Conservation (phyloP, 2,329 filamentous ascomycete genomes). For the Neopestalotiopsis sp. region DNA sequence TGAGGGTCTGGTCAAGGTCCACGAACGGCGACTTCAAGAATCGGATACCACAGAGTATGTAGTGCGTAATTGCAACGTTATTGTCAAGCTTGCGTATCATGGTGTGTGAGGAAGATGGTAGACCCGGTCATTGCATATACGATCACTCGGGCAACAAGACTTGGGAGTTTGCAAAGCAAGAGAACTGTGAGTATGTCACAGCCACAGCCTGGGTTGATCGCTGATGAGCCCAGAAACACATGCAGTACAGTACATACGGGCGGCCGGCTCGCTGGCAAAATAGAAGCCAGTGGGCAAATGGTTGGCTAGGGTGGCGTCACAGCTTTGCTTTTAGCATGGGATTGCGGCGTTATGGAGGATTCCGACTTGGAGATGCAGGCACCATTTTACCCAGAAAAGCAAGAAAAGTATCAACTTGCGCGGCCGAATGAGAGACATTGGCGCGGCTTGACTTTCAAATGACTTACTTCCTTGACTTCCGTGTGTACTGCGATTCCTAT, state of each 20-base stretch:
- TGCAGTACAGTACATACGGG: too few relatives aligned
- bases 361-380: constrained; percentile 9
- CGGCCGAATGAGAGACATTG: not conserved
- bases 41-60: not conserved
- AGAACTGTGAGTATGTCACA: too few relatives aligned
- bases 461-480: not conserved
- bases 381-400: constrained; percentile 15
- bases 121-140: too few relatives aligned
- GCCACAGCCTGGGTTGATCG: too few relatives aligned
- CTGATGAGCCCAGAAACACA: too few relatives aligned
- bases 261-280: not conserved
- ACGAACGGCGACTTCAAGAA: not conserved
- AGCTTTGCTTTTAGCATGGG: not conserved
- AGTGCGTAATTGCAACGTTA: not conserved
- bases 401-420: not conserved
- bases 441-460: not conserved
- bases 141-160: too few relatives aligned
- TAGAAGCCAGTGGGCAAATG: not conserved
- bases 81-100: too few relatives aligned
- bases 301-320: not conserved
- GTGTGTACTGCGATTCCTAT: not conserved
- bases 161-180: too few relatives aligned
- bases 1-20: not conserved
- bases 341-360: not conserved
- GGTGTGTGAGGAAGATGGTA: too few relatives aligned